Conservation (phyloP, 2,329 filamentous ascomycete genomes). For the Exophiala sp. region DNA sequence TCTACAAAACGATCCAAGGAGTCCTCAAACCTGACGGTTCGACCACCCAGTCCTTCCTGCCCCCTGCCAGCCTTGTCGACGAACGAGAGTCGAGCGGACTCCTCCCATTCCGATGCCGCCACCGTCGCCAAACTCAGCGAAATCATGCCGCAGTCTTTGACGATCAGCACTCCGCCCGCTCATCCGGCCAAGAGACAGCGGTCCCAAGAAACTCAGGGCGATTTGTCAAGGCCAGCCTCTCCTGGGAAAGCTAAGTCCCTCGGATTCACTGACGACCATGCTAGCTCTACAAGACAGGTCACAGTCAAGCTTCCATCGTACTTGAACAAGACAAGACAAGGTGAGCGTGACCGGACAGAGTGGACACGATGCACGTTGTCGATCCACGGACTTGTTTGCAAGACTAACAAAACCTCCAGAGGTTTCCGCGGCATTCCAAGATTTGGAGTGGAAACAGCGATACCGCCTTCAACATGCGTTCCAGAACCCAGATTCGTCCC, state of each 20-base stretch:
- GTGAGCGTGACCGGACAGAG: slow-evolving; percentile 15
- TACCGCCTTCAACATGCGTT: slow-evolving; percentile 47
- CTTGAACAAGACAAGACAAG: slow-evolving; percentile 24
- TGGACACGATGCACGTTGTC: not conserved
- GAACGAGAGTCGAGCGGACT: slow-evolving; percentile 17
- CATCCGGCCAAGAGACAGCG: slow-evolving; percentile 24
- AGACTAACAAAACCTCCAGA: slow-evolving; percentile 40
- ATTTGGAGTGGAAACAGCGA: slow-evolving; percentile 57
- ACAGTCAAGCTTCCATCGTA: slow-evolving; percentile 25
- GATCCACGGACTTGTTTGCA: not conserved
- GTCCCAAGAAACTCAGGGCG: slow-evolving; percentile 18
- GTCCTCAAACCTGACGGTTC: slow-evolving; percentile 19
- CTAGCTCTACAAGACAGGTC: slow-evolving; percentile 8
- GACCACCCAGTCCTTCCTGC: slow-evolving; percentile 23
- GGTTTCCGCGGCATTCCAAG: slow-evolving; percentile 54
- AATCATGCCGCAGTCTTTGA: slow-evolving; percentile 27
- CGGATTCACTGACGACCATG: slow-evolving; percentile 4
- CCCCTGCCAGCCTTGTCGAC: slow-evolving; percentile 16
- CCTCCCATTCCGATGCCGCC: slow-evolving; percentile 24
- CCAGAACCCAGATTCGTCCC: slow-evolving; percentile 45
- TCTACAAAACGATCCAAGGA: slow-evolving; percentile 22
- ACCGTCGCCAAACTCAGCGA: slow-evolving; percentile 24
- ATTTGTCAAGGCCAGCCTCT: slow-evolving; percentile 5
- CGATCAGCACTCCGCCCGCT: slow-evolving; percentile 18
- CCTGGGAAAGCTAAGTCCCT: slow-evolving; percentile 11